Evolutionary conservation across 495 filamentous ascomycete genomes (phyloP), one percentile per base, ranked within the genome.

Genomic region (Penicillium parvum): DNA sequence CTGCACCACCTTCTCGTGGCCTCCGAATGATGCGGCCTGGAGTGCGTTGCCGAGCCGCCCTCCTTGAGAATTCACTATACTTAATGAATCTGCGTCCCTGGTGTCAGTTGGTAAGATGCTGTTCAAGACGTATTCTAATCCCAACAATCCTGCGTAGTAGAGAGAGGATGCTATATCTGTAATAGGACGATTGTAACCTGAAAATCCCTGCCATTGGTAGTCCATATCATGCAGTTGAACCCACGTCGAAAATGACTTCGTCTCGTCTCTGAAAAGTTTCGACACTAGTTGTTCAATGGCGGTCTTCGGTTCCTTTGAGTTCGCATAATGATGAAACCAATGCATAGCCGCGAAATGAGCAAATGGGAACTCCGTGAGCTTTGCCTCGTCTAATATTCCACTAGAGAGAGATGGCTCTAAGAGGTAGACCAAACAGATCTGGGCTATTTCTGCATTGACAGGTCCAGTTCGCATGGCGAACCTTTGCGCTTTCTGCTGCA

Each of bases 371-470:
- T 57, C 32, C 8, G 30, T 25, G 22, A 58, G 10, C 32, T 47
- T 32, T 32, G 11, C 25, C 14, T 34, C 15, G 21, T 40, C 18
- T 14, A 41, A 32, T 9, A 19, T 16, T 5, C 27, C 34, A 9
- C 9, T 41, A 19, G 45, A 57, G 20, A 64, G 44, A 12, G 22
- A 12, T 44, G 42, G 47, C 9, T 66, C 58, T 21, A 64, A 40
- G n/a, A 68, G 43, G 37, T 65, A 68, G 28, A 48, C 50, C 9
- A 64, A 40, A 47, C 63, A 68, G 7, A 60, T 53, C 11, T 47
- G 39, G 18, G 58, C 49, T 34, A 68, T 54, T 34, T 61, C 54
- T 12, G 20, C 14, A 44, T 66, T 47, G 17, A 61, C 61, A 12
- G 20, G 25, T n/a, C 30, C 33, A 16, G 27, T 43, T 22, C n/a